Evolutionary conservation across 208 protist species (phyloP), one percentile per base, ranked within the genome.

Genomic region (Eutreptiella sp.): DNA sequence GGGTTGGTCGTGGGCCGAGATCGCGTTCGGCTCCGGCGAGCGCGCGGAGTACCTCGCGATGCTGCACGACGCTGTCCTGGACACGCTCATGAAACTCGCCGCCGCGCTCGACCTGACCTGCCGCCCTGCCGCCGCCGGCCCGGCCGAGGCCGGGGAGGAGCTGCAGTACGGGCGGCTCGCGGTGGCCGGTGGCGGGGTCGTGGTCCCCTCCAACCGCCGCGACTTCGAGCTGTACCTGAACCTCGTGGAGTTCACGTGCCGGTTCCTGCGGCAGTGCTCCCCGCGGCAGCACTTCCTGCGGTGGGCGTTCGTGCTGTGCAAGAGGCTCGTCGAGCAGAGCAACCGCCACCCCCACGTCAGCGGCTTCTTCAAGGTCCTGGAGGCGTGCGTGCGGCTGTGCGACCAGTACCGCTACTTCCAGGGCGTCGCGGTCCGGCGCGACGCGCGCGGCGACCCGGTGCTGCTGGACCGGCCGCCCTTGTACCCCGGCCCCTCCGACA

Each of bases 281-380:
- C 27, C 35, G 19, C 7, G 23, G 38, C 38, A 21, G 21, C 24
- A 53, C 28, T 43, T 58, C 31, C 31, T 14, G 11, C 33, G 38
- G 43, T 67, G 50, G 64, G 36, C 9, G 4, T 29, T 32, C 26
- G 28, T 38, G 2, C 46, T 68, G 27, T 50, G 14, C 28, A 29
- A 34, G 60, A 5, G 4, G 27, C 23, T 58, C 29, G 32, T 39
- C 16, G 41, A 33, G 43, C 24, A n/a, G 24, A 14, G 42, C n/a
- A 33, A 4, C 0, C 5, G 28, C 38, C 39, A 32, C 41, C 33
- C 75, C 32, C 68, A 78, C 45, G 67, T 72, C 19, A 71, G 67
- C 7, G 77, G 72, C n/a, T 67, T 72, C 47, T 77, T 76, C 54
- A 70, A 50, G 39, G 52, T 78, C 19, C 54, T 86, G 21, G 58